Percentiles rank a stretch among this genome's conserved stretches.
Evolutionary conservation across 306 rosid species (phyloP).

Genomic region (Prosopis cineraria): DNA sequence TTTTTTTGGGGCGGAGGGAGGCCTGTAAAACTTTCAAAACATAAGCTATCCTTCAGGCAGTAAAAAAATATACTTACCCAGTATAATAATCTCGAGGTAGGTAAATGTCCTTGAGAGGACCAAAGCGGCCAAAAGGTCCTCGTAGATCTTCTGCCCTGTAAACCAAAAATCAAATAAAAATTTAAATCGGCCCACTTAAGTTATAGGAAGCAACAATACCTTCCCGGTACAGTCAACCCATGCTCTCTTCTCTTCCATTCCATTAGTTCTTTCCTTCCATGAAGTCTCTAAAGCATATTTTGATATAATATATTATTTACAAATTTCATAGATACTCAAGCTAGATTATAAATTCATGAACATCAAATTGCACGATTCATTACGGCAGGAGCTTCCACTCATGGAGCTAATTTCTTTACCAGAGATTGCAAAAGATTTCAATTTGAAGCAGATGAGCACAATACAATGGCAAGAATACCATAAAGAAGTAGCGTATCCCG

Average conservation of each 20-base stretch:
- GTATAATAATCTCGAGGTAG: constrained; percentile 84
- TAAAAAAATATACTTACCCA: constrained; percentile 53
- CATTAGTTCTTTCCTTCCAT: background rate
- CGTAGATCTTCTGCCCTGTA: constrained; percentile 75
- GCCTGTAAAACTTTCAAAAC: constrained; percentile 9
- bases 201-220: background rate
- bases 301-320: background rate
- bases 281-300: background rate
- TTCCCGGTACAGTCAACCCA: background rate
- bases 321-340: background rate
- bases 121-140: constrained; percentile 70
- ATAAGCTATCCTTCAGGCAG: background rate
- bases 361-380: too few relatives aligned
- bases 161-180: constrained; percentile 1
- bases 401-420: too few relatives aligned
- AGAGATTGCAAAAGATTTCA: too few relatives aligned
- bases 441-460: too few relatives aligned
- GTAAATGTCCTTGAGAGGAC: constrained; percentile 79
- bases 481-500: too few relatives aligned
- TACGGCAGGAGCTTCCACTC: too few relatives aligned
- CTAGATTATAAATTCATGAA: too few relatives aligned
- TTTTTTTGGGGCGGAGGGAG: background rate
- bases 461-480: too few relatives aligned
- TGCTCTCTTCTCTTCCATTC: background rate
- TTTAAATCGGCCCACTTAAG: background rate